Evolutionary conservation across 495 filamentous ascomycete species (phyloP).

Genomic region (Mytilinidion resinicola): DNA sequence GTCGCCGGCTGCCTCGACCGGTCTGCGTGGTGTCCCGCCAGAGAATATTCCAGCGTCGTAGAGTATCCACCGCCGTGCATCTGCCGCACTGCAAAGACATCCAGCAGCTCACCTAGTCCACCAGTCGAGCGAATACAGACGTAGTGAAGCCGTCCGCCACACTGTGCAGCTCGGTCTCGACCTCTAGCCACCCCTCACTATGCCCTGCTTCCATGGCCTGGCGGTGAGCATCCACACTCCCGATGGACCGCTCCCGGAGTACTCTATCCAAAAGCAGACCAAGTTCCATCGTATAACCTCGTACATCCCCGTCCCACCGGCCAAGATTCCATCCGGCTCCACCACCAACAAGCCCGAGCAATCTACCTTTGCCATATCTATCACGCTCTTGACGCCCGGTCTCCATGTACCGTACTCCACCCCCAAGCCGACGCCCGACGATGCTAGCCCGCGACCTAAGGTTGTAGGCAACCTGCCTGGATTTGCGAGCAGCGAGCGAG

Average conservation of each 20-base stretch:
- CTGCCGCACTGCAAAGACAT: too few species aligned
- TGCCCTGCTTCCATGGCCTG: slow-evolving; percentile 98
- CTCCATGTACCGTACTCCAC: slow-evolving; percentile 85
- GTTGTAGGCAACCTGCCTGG: slow-evolving; percentile 67
- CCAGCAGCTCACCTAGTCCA: too few species aligned
- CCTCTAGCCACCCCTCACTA: slow-evolving; percentile 32
- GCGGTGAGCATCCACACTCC: slow-evolving; percentile 94
- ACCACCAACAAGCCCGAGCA: slow-evolving; percentile 73
- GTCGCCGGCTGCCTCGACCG: too few species aligned
- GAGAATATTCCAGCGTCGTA: too few species aligned
- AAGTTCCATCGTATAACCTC: slow-evolving; percentile 86
- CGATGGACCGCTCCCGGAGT: slow-evolving; percentile 79
- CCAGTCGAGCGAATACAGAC: too few species aligned
- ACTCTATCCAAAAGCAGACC: slow-evolving; percentile 90
- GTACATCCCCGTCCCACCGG: slow-evolving; percentile 90
- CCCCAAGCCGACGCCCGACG: slow-evolving; percentile 62
- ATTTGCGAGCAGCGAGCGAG: slow-evolving; percentile 43
- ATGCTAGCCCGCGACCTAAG: slow-evolving; percentile 71
- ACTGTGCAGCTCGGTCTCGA: not conserved
- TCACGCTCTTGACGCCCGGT: slow-evolving; percentile 85
- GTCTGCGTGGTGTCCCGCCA: too few species aligned
- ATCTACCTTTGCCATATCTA: slow-evolving; percentile 91
- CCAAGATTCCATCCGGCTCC: slow-evolving; percentile 63
- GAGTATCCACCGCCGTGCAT: too few species aligned
- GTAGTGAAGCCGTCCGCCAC: too few species aligned